These are phyloP conservation scores for Backusella luteola DNA, from an alignment of 192 early-diverging fungal species.

Conservation along the genomic window DNA sequence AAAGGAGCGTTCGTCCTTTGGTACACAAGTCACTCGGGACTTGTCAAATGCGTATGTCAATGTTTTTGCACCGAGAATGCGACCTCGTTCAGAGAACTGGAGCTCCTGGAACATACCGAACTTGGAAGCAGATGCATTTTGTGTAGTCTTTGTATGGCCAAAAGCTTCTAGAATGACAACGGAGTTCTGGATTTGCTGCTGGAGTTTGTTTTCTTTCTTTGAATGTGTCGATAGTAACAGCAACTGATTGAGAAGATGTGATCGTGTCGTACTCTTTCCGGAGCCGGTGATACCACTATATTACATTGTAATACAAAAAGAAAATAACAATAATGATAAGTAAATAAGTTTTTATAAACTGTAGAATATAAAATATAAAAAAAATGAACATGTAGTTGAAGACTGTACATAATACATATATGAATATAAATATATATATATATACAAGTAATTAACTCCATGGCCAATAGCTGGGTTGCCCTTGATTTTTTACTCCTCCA, in stretches of 20 bases:
- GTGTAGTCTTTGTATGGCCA: conserved; percentile 63
- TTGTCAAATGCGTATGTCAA: conserved; percentile 70
- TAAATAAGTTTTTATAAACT: not conserved
- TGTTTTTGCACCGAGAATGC: conserved; percentile 81
- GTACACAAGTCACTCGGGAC: conserved; percentile 56
- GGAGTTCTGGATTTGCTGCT: conserved; percentile 67
- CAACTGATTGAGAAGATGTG: conserved; percentile 71
- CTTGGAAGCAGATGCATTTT: conserved; percentile 71
- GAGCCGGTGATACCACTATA: conserved; percentile 81
- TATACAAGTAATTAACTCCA: conserved; percentile 4
- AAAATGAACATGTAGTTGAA: not conserved
- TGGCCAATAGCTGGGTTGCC: conserved; percentile 1
- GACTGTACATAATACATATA: conserved; percentile 1
- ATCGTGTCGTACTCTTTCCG: conserved; percentile 76
- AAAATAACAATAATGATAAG: not conserved
- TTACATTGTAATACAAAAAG: not conserved
- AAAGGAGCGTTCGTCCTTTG: conserved; percentile 68
- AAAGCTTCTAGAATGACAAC: conserved; percentile 80
- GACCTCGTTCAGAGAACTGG: conserved; percentile 83
- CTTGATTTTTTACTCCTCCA: conserved; percentile 2
- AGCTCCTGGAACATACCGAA: conserved; percentile 86
- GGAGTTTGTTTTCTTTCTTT: conserved; percentile 73
- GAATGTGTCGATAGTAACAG: conserved; percentile 72
- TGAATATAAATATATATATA: not conserved
- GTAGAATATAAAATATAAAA: not conserved